Evolutionary conservation across 1,284 basidiomycete genomes (phyloP), one percentile per base, ranked within the genome.

Genomic region (Xerocomus amazonicus): DNA sequence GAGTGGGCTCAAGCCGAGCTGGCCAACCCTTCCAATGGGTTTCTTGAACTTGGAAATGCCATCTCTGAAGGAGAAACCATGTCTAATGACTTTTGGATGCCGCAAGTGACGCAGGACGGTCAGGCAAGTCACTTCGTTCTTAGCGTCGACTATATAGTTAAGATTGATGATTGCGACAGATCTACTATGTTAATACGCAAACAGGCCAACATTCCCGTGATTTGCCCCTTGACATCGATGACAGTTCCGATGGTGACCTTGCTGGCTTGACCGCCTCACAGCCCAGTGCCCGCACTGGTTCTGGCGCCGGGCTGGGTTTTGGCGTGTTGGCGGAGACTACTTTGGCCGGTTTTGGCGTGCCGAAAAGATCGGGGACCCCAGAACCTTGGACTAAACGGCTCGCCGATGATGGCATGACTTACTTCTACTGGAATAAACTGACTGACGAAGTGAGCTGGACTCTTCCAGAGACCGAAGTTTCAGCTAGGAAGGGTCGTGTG

Each of bases 141-240:
- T 45, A 9, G 6, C 32, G 19, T 37, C 17, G 35, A 27, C 40
- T 50, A n/a, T 33, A 6, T 35, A 14, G 9, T 26, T 14, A 46
- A 32, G n/a, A 35, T 51, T 49, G 6, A 56, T 32, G 48, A 4
- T 27, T 32, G 13, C 23, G 23, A 50, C 33, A 97, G 89, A 90
- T 97, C 65, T 93, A 87, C 75, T 98, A 97, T 70, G 81, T 92
- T 58, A 98, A 98, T 63, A 90, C 89, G 0, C 80, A 89, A 57
- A 97, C 94, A 2, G 92, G 92, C 33, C 85, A 94, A 63, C 84
- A 83, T 35, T 84, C 92, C 12, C 81, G 83, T 60, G 92, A 97
- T 59, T 72, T 97, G 35, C 95, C 95, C n/a, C 73, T 73, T 39
- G 83, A 87, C 60, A 72, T 76, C 19, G 84, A 86, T 45, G 80